Conservation (phyloP, 352 stramenopile species). For the Phytophthora pini region DNA sequence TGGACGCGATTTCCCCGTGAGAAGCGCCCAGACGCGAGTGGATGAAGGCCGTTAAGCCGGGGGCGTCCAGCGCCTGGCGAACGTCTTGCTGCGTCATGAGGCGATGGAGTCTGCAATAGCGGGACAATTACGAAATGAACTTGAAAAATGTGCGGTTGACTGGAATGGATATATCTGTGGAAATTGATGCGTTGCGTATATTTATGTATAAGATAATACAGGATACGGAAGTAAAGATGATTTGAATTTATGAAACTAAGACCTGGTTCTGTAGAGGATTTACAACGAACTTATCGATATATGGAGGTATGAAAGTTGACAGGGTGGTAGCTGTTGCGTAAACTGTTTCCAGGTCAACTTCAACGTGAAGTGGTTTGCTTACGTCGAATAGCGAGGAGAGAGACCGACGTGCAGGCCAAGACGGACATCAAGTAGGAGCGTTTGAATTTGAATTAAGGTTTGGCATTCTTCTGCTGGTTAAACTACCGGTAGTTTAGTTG, state of each 20-base stretch:
- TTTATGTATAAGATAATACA: not conserved
- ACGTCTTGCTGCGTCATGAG: constrained; percentile 59
- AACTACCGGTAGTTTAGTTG: constrained; percentile 35
- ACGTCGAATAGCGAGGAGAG: constrained; percentile 20
- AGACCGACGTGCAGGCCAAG: constrained; percentile 6
- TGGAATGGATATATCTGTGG: not conserved
- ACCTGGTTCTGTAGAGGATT: not conserved
- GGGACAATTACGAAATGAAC: constrained; percentile 26
- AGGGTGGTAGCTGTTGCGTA: constrained; percentile 16
- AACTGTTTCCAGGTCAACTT: constrained; percentile 26
- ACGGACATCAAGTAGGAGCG: not conserved
- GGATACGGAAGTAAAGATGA: not conserved
- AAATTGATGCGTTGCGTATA: not conserved
- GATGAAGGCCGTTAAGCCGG: constrained; percentile 57
- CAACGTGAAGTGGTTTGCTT: constrained; percentile 25
- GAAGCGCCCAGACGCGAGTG: constrained; percentile 52
- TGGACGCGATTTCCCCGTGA: constrained; percentile 60
- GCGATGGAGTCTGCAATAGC: not conserved
- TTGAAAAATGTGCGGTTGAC: not conserved
- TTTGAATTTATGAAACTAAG: not conserved
- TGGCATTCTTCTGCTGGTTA: not conserved
- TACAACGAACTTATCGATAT: not conserved
- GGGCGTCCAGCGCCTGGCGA: constrained; percentile 61
- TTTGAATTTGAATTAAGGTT: constrained; percentile 8
- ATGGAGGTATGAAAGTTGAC: constrained; percentile 1